Conservation (phyloP, 1,284 basidiomycete species). For the Ceratobasidium sp. region DNA sequence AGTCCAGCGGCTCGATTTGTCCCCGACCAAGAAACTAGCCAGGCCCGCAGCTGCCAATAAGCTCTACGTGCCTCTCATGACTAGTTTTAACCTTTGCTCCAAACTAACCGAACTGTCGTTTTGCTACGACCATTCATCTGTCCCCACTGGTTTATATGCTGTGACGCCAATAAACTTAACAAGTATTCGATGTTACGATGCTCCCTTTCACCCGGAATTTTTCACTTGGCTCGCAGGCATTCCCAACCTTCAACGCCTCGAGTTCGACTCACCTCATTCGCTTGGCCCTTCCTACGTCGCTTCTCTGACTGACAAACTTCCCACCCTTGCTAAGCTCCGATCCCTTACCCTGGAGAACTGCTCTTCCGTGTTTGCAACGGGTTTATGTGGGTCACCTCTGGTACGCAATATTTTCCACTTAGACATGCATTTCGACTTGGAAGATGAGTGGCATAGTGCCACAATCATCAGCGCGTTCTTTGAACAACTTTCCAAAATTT, state of each 20-base stretch:
- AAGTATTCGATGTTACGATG: background rate
- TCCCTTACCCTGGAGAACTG: background rate
- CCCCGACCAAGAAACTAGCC: background rate
- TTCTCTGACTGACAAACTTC: background rate
- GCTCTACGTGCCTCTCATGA: background rate
- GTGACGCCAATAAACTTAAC: background rate
- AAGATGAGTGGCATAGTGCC: no score
- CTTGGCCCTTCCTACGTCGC: background rate
- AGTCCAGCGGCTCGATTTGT: background rate
- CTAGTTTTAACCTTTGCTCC: background rate
- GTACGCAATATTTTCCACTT: no score
- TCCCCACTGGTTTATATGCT: background rate
- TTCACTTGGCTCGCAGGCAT: slow-evolving; percentile 1
- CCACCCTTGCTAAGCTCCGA: background rate
- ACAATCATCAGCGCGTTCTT: no score
- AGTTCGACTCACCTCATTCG: background rate
- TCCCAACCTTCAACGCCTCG: background rate
- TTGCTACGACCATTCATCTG: background rate
- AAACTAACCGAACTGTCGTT: background rate
- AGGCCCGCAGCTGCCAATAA: background rate
- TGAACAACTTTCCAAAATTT: no score
- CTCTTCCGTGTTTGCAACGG: no score
- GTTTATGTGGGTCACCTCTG: no score
- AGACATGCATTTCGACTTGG: no score
- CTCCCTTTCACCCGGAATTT: background rate